Percentiles rank a stretch among this genome's conserved stretches.
These are phyloP conservation scores for Cicer judaicum DNA, from an alignment of 306 rosid genomes.

Conservation along the genomic window DNA sequence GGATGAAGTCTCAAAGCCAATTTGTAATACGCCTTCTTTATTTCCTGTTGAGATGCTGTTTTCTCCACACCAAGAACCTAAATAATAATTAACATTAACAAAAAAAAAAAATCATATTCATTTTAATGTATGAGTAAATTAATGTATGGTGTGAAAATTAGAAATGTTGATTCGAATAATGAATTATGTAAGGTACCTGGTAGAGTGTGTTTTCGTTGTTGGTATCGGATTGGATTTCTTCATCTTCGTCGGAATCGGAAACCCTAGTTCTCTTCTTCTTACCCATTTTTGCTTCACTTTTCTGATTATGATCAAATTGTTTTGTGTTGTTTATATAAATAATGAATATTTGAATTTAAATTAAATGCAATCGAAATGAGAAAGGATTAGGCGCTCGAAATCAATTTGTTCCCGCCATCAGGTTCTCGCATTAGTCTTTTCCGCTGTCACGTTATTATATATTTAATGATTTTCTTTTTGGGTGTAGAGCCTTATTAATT, in stretches of 20 bases:
- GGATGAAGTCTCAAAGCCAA: constrained; percentile 91
- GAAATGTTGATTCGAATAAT: neutral
- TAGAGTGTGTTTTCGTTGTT: constrained; percentile 56
- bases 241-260: constrained; percentile 51
- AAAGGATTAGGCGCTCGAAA: neutral
- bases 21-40: constrained; percentile 88
- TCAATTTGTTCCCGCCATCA: constrained; percentile 52
- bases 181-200: constrained; percentile 45
- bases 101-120: constrained; percentile 10
- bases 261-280: constrained; percentile 68
- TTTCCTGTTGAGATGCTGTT: constrained; percentile 83
- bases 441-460: constrained; percentile 14
- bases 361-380: neutral
- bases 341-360: neutral
- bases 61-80: constrained; percentile 64
- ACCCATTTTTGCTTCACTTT: constrained; percentile 49
- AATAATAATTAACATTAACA: neutral
- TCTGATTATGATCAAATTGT: neutral
- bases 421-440: neutral
- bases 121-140: neutral
- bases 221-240: constrained; percentile 39
- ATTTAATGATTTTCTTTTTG: too few species aligned
- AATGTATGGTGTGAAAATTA: neutral
- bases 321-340: neutral
- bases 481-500: too few species aligned